Base-by-base conservation (phyloP, 768 basidiomycete species). In the Podaxis carcinomalis region DNA sequence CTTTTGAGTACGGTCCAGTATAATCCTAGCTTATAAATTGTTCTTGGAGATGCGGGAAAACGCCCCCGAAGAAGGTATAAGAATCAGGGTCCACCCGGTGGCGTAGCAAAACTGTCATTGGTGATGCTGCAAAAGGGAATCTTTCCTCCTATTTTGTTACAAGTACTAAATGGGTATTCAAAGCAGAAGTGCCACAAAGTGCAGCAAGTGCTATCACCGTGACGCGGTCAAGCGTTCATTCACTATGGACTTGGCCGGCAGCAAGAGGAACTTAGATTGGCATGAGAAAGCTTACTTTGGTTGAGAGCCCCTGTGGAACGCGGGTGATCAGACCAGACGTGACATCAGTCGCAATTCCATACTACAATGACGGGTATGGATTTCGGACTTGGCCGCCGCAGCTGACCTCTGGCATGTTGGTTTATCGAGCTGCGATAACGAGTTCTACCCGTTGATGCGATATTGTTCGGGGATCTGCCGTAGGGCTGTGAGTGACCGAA, bases 71-170 rank as follows among this genome's bases (percentile, higher is more conserved):
- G 19, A 44, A 14, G 19, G 28, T 7, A 32, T 32, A 32, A 32
- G 28, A 32, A 32, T 32, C 28, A 32, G 28, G 47, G n/a, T 49
- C 25, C 47, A 23, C 25, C 19, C 21, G 19, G 47, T 19, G 47
- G 19, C 25, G 47, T 19, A 25, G 28, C 28, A 32, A 32, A 32
- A 32, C 39, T 40, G 37, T 19, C 6, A 49, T 21, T 49, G 37
- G 14, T 11, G 21, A 7, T 21, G 37, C 57, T 59, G 27, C 40
- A 59, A 59, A 59, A 39, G 50, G 57, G 10, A 59, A 59, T 51
- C 49, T 42, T 59, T 51, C 57, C 50, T 51, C 57, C 57, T 59
- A 59, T 52, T 59, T 59, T 52, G 57, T 42, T 10, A 35, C 35
- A 28, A 39, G n/a, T 44, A 19, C 42, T n/a, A 44, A 44, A 44